A percentile compares a stretch with the other conserved stretches of the same genome.
Conservation (phyloP, 306 rosid genomes). For the Rosa rugosa region DNA sequence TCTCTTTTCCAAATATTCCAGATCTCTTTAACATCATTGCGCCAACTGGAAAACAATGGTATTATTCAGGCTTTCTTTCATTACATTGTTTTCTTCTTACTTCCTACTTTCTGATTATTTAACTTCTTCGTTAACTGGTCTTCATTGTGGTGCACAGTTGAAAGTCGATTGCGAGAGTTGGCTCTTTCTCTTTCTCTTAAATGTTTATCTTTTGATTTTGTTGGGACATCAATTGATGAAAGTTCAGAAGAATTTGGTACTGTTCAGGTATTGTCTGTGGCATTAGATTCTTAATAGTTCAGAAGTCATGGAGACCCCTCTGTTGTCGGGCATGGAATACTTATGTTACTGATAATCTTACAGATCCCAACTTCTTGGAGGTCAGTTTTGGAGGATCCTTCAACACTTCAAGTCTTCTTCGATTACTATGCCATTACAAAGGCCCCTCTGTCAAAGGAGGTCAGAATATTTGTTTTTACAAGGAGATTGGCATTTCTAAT, state of each 20-base stretch:
- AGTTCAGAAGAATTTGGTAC: slow-evolving; percentile 99
- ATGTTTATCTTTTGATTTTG: slow-evolving; percentile 96
- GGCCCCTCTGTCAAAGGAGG: slow-evolving; percentile 99
- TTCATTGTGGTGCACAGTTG: slow-evolving; percentile 50
- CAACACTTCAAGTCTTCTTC: slow-evolving; percentile 83
- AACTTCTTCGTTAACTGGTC: not conserved
- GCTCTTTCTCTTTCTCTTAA: slow-evolving; percentile 94
- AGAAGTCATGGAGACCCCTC: slow-evolving; percentile 22
- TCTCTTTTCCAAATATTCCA: slow-evolving; percentile 88
- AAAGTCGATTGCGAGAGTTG: slow-evolving; percentile 85
- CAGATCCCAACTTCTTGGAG: slow-evolving; percentile 98
- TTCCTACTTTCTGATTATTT: slow-evolving; percentile 15
- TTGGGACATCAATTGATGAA: slow-evolving; percentile 96
- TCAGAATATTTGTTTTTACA: slow-evolving; percentile 32
- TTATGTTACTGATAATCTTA: slow-evolving; percentile 31
- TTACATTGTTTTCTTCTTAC: not conserved
- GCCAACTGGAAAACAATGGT: slow-evolving; percentile 91
- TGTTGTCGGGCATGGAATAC: slow-evolving; percentile 25
- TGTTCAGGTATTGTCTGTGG: slow-evolving; percentile 68
- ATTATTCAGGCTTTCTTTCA: slow-evolving; percentile 4
- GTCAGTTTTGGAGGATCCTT: slow-evolving; percentile 87
- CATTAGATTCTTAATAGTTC: slow-evolving; percentile 16
- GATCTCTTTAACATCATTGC: slow-evolving; percentile 86
- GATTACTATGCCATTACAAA: slow-evolving; percentile 86
- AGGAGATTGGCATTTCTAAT: slow-evolving; percentile 60